A percentile compares a stretch with the other conserved stretches of the same genome.
Conservation (phyloP, 2,329 filamentous ascomycete species). For the Ascochyta fabae region DNA sequence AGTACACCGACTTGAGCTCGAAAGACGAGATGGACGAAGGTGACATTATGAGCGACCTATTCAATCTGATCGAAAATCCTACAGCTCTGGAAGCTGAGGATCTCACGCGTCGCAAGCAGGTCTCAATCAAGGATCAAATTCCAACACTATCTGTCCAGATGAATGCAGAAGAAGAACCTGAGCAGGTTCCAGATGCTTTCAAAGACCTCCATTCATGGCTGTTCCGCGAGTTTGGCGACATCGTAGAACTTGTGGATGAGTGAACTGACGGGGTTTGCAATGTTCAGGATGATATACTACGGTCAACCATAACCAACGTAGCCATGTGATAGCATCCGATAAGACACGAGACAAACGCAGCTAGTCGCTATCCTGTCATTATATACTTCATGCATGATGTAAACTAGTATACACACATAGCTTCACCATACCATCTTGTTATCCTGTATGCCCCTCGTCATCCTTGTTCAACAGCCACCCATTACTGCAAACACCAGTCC, state of each 20-base stretch:
- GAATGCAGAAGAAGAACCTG: background rate
- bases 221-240: slow-evolving; percentile 48
- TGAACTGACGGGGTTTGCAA: background rate
- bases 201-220: slow-evolving; percentile 49
- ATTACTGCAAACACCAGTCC: background rate
- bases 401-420: background rate
- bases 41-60: background rate
- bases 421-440: background rate
- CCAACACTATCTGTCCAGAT: background rate
- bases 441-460: background rate
- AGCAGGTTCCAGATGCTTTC: slow-evolving; percentile 30
- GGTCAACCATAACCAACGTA: background rate
- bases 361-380: background rate
- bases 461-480: background rate
- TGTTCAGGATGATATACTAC: background rate
- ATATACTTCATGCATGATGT: background rate
- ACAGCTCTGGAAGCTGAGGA: background rate
- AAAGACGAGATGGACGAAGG: background rate
- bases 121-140: background rate
- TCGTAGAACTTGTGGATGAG: slow-evolving; percentile 47
- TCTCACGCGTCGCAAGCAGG: background rate
- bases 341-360: background rate
- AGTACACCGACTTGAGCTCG: too few species aligned
- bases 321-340: too few species aligned
- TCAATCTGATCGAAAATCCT: background rate